phyloP scores from a whole-genome alignment of 1,284 basidiomycete genomes.

The Termitomyces sp. region DNA sequence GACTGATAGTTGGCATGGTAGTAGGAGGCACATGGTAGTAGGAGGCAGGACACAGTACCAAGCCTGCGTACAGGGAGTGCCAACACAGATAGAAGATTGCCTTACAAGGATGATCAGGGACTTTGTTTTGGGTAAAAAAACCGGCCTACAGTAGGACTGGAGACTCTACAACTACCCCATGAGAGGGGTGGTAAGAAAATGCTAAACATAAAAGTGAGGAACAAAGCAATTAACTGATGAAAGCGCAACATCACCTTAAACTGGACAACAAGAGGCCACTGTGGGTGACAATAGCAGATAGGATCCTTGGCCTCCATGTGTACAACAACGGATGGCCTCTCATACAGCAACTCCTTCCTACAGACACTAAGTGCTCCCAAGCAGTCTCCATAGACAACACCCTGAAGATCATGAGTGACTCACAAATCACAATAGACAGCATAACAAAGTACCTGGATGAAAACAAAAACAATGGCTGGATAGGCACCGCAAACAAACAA shows the following conservation, averaged over 20 bases:
- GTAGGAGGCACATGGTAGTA: too few species aligned
- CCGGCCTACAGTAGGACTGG: slow-evolving; percentile 43
- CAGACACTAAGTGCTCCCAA: background rate
- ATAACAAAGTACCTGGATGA: background rate
- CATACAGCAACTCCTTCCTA: background rate
- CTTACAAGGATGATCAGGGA: too few species aligned
- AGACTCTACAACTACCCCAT: slow-evolving; percentile 21
- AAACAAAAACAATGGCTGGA: background rate
- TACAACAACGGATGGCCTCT: background rate
- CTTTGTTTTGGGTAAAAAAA: slow-evolving; percentile 26
- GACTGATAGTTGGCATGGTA: too few species aligned
- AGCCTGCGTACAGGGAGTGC: too few species aligned
- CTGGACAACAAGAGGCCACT: background rate
- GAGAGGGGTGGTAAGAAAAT: background rate
- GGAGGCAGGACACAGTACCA: too few species aligned
- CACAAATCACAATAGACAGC: background rate
- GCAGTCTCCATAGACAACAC: background rate
- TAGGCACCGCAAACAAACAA: background rate
- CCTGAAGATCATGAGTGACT: background rate
- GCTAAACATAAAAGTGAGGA: background rate
- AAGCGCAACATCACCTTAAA: background rate
- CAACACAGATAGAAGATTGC: too few species aligned
- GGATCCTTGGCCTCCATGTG: background rate
- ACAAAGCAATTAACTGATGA: slow-evolving; percentile 1
- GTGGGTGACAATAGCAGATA: background rate